Evolutionary conservation across 2,329 filamentous ascomycete species (phyloP).

Genomic region (Samsoniella hepiali): DNA sequence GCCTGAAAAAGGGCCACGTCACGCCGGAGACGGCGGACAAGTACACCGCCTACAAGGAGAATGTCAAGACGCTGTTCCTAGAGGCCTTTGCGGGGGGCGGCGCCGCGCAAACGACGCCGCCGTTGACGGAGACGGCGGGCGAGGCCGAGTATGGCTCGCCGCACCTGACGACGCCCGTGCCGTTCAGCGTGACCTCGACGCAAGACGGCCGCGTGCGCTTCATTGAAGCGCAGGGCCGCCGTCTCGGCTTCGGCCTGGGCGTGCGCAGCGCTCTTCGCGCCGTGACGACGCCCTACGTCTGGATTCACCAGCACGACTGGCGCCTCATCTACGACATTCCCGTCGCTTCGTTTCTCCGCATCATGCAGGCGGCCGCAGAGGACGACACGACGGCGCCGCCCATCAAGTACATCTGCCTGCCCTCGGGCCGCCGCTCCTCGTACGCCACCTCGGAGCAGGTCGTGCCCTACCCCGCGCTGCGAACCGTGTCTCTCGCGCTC

Average conservation of each 20-base stretch:
- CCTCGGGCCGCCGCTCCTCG: constrained; percentile 48
- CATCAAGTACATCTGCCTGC: constrained; percentile 52
- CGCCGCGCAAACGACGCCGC: not conserved
- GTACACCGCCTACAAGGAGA: constrained; percentile 45
- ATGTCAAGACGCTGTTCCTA: constrained; percentile 41
- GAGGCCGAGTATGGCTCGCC: constrained; percentile 49
- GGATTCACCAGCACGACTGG: constrained; percentile 59
- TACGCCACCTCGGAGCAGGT: constrained; percentile 50
- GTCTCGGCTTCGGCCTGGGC: constrained; percentile 52
- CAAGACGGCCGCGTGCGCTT: constrained; percentile 41
- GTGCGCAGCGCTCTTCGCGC: constrained; percentile 50
- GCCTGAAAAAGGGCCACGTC: constrained; percentile 53
- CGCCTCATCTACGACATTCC: constrained; percentile 45
- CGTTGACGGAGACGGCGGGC: constrained; percentile 24
- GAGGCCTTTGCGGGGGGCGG: constrained; percentile 18
- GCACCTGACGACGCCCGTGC: constrained; percentile 34
- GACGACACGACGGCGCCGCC: constrained; percentile 30
- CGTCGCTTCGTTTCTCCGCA: constrained; percentile 39
- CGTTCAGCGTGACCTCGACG: constrained; percentile 35
- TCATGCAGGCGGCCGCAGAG: constrained; percentile 41
- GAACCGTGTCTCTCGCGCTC: constrained; percentile 39
- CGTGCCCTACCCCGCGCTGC: constrained; percentile 39
- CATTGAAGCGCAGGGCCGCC: constrained; percentile 44
- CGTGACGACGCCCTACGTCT: constrained; percentile 49
- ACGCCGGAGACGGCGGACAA: constrained; percentile 42